Evolutionary conservation across 345 rosid genomes (phyloP).

Genomic region (Lumnitzera littorea): DNA sequence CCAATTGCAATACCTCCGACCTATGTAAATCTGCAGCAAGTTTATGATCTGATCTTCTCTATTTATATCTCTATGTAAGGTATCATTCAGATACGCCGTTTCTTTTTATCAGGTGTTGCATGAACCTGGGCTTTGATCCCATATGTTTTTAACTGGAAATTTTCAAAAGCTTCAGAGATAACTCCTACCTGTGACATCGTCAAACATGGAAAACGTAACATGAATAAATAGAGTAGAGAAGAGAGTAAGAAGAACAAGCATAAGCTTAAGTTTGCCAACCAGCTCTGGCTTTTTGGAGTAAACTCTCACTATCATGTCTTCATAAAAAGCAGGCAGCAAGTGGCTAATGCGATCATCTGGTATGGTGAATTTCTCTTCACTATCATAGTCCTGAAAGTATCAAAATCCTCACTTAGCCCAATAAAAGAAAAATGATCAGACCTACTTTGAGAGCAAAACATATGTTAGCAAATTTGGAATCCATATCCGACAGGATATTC

Average conservation of each 20-base stretch:
- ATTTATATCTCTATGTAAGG: background rate
- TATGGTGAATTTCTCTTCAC: constrained; percentile 65
- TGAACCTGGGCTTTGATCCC: constrained; percentile 91
- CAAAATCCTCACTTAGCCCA: background rate
- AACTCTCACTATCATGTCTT: constrained; percentile 92
- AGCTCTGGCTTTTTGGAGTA: constrained; percentile 80
- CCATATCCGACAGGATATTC: too few species aligned
- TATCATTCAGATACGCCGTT: constrained; percentile 39
- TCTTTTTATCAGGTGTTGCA: constrained; percentile 85
- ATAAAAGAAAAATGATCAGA: background rate
- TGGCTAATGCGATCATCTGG: constrained; percentile 74
- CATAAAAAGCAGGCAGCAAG: constrained; percentile 72
- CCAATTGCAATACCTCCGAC: too few species aligned
- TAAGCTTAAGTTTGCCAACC: constrained; percentile 32
- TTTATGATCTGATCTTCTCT: too few species aligned
- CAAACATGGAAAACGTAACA: background rate
- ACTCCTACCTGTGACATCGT: constrained; percentile 56
- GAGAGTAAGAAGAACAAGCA: background rate
- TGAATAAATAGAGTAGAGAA: background rate
- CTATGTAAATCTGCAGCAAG: too few species aligned
- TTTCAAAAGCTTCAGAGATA: constrained; percentile 83
- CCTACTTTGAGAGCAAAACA: background rate
- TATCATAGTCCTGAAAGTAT: constrained; percentile 64
- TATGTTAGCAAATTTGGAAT: background rate
- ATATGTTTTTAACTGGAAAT: constrained; percentile 76